Evolutionary conservation across 1,139 yeast genomes (phyloP).

Genomic region (Blastobotrys serpentis): DNA sequence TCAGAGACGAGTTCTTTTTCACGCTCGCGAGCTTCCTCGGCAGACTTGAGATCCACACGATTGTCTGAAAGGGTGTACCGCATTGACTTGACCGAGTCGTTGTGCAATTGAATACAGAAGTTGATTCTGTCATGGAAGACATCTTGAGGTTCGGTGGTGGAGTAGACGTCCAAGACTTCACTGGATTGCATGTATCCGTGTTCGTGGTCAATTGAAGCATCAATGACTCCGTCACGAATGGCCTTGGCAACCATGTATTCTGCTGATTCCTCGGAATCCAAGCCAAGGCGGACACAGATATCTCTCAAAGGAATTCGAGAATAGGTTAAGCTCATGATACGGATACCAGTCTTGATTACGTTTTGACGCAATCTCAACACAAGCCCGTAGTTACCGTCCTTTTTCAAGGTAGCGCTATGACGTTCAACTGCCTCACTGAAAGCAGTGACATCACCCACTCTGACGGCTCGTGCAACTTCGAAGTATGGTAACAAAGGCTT

Average conservation of each 20-base stretch:
- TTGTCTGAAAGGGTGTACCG: slow-evolving; percentile 68
- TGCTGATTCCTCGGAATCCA: slow-evolving; percentile 93
- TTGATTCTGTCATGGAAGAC: slow-evolving; percentile 92
- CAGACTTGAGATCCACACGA: slow-evolving; percentile 51
- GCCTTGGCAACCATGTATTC: slow-evolving; percentile 97
- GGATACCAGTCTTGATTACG: slow-evolving; percentile 95
- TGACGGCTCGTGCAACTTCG: slow-evolving; percentile 86
- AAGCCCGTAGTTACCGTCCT: slow-evolving; percentile 80
- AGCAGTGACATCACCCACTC: slow-evolving; percentile 81
- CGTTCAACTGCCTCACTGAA: slow-evolving; percentile 73
- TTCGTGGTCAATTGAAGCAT: slow-evolving; percentile 89
- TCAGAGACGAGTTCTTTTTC: slow-evolving; percentile 51
- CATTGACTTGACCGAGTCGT: slow-evolving; percentile 94
- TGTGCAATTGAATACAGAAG: slow-evolving; percentile 86
- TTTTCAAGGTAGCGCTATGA: slow-evolving; percentile 61
- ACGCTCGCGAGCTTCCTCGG: slow-evolving; percentile 56
- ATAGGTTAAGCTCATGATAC: slow-evolving; percentile 89
- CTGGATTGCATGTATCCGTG: slow-evolving; percentile 89
- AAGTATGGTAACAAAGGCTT: slow-evolving; percentile 75
- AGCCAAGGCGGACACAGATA: slow-evolving; percentile 81
- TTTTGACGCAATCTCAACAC: slow-evolving; percentile 91
- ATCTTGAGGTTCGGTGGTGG: slow-evolving; percentile 81
- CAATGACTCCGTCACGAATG: slow-evolving; percentile 95
- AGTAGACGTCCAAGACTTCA: slow-evolving; percentile 82
- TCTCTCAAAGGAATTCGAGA: slow-evolving; percentile 89